Evolutionary conservation across 495 filamentous ascomycete species (phyloP), one percentile per base, ranked within the genome.

Genomic region (Pyrenula aspistea): DNA sequence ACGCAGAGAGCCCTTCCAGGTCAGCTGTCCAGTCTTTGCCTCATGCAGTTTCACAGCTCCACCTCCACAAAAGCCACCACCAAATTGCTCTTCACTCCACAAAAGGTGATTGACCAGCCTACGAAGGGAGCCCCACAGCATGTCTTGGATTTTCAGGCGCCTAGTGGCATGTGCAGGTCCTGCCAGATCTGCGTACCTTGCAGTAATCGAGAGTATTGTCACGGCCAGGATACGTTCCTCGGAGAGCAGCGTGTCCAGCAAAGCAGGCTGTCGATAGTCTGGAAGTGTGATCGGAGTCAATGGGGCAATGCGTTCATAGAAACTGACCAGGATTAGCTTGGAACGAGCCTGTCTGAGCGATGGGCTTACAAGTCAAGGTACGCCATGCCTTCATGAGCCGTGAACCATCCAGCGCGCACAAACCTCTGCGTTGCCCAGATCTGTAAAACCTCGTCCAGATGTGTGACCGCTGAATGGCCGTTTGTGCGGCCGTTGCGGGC

Each of bases 361-460:
- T 20, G 49, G 36, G 59, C 79, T 62, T 81, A 91, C 85, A 96
- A 97, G 65, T 87, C 83, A 61, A 98, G 87, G 65, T 96, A 98
- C 24, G 81, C 83, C 66, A 97, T 89, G 1, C 87, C 91, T 68
- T 98, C 93, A 61, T 84, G 81, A 1, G 92, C 89, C 0, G 90
- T 95, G 63, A 98, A 91, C 93, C 93, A 98, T 21, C 93, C 93
- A 8, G 89, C 90, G 53, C 89, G 85, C 20, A 97, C 92, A 67
- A 97, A 96, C 56, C 91, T 83, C 63, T 94, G 84, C 60, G 88
- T 80, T 10, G 86, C 84, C 93, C 93, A 98, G 10, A 88, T 87
- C 61, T 83, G 85, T 55, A 96, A 66, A 3, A 89, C 89, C 58
- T 88, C 83, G 31, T 73, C 67, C 58, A 67, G 4, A 72, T 2